These are phyloP conservation scores for Dicorynia guianensis DNA, from an alignment of 306 rosid genomes.

Conservation along the genomic window DNA sequence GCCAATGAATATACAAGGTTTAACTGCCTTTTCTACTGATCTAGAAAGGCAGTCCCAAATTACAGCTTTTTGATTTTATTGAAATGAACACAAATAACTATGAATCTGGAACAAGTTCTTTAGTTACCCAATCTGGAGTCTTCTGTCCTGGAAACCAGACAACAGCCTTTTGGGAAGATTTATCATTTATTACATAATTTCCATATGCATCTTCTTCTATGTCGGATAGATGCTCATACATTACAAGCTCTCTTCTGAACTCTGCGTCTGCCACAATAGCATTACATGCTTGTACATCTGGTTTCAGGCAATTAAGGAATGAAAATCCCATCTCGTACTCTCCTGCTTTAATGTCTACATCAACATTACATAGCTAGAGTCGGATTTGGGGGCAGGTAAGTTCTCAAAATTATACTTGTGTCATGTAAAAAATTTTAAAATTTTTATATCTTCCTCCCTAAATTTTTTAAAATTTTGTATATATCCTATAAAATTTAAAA, in stretches of 20 bases:
- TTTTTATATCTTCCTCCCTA: no score
- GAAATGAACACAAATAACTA: neutral
- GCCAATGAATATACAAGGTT: no score
- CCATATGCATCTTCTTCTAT: neutral
- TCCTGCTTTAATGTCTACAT: neutral
- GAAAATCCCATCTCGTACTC: constrained; percentile 13
- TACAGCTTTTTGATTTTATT: no score
- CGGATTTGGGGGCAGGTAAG: no score
- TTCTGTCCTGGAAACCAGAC: constrained; percentile 22
- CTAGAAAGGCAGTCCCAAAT: no score
- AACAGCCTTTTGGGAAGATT: no score
- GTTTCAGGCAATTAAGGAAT: constrained; percentile 37
- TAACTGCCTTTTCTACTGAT: no score
- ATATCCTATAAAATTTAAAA: no score
- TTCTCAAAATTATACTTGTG: no score
- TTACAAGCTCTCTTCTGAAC: constrained; percentile 17
- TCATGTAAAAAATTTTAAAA: no score
- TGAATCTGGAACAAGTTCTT: constrained; percentile 12
- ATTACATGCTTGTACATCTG: neutral
- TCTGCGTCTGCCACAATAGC: constrained; percentile 18
- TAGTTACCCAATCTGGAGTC: constrained; percentile 8
- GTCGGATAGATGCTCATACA: neutral
- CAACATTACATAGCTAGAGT: no score
- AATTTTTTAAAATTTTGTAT: no score
- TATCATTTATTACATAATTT: neutral